phyloP scores from a whole-genome alignment of 495 filamentous ascomycete genomes.

The Aspergillus bertholletiae region DNA sequence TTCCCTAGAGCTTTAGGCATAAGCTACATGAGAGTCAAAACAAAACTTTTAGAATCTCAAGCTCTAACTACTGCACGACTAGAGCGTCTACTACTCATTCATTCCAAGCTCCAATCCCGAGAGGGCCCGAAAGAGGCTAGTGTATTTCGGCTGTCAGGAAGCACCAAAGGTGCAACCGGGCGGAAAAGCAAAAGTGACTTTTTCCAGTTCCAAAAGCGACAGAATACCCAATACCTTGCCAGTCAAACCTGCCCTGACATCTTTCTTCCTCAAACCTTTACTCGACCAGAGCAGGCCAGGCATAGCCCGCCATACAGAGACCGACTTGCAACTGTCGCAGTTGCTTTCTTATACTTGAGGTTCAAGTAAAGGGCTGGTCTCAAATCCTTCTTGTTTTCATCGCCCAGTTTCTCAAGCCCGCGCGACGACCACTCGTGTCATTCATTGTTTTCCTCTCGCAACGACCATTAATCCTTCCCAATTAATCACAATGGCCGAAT shows the following conservation, averaged over 20 bases:
- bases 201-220: constrained; percentile 19
- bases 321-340: constrained; percentile 11
- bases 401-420: constrained; percentile 8
- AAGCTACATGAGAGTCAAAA: no score
- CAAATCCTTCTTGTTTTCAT: constrained; percentile 18
- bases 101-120: constrained; percentile 6
- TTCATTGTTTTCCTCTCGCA: neutral
- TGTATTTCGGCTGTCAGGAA: constrained; percentile 23
- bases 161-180: constrained; percentile 27
- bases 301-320: constrained; percentile 17
- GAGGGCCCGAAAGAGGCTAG: constrained; percentile 23
- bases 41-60: no score
- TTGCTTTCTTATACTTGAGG: constrained; percentile 15
- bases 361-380: constrained; percentile 31
- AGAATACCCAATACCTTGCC: neutral
- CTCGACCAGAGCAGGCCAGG: constrained; percentile 9
- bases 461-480: constrained; percentile 1
- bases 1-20: no score
- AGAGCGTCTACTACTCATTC: no score
- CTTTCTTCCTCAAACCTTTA: constrained; percentile 4
- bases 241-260: constrained; percentile 5
- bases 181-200: constrained; percentile 31
- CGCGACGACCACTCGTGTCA: neutral
- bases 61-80: no score
- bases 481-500: constrained; percentile 38